Conservation (phyloP, 345 rosid genomes). For the Turnera subulata region DNA sequence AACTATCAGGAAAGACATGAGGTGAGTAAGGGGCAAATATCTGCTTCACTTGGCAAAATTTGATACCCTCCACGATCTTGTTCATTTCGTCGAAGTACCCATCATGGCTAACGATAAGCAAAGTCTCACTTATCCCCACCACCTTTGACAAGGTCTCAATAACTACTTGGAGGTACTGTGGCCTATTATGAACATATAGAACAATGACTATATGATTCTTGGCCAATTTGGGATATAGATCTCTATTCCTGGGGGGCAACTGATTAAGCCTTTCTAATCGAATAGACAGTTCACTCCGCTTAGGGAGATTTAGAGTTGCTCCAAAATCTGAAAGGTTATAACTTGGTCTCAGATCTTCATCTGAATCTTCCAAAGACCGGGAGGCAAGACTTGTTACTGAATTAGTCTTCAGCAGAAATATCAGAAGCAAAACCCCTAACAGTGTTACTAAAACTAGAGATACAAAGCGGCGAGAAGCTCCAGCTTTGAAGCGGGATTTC, state of each 20-base stretch:
- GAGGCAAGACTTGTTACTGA: slow-evolving; percentile 21
- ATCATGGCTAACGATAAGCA: slow-evolving; percentile 90
- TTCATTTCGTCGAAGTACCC: slow-evolving; percentile 91
- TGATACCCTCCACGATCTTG: slow-evolving; percentile 63
- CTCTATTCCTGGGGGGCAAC: slow-evolving; percentile 62
- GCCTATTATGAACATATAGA: slow-evolving; percentile 86
- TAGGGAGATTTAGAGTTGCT: slow-evolving; percentile 44
- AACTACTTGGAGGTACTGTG: slow-evolving; percentile 76
- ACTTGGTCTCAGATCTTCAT: slow-evolving; percentile 22
- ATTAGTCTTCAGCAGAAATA: slow-evolving; percentile 47
- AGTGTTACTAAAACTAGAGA: slow-evolving; percentile 47
- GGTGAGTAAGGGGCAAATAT: slow-evolving; percentile 83
- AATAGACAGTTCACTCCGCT: slow-evolving; percentile 48
- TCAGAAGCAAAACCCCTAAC: slow-evolving; percentile 44
- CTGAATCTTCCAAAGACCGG: slow-evolving; percentile 24
- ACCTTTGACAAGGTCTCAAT: slow-evolving; percentile 79
- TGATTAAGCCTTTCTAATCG: slow-evolving; percentile 54
- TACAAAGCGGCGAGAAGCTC: slow-evolving; percentile 41
- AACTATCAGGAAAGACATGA: slow-evolving; percentile 52
- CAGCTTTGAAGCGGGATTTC: slow-evolving; percentile 54
- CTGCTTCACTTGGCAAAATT: slow-evolving; percentile 91
- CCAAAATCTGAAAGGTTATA: slow-evolving; percentile 18
- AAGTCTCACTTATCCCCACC: slow-evolving; percentile 76
- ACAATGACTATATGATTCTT: slow-evolving; percentile 69
- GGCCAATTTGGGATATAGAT: slow-evolving; percentile 62